Conservation (phyloP, 768 basidiomycete genomes). For the Mycena rebaudengoi region DNA sequence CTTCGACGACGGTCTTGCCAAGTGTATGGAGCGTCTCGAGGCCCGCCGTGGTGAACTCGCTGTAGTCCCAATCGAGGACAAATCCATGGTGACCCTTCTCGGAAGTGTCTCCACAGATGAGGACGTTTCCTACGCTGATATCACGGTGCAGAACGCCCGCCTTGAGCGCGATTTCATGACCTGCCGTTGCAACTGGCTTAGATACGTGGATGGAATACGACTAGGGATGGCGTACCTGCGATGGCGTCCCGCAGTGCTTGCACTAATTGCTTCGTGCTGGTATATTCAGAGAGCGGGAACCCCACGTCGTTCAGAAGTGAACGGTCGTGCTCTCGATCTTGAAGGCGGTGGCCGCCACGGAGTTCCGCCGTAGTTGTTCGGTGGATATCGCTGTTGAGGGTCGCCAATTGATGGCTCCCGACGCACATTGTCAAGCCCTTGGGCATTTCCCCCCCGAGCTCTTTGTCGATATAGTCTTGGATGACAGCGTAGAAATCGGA, state of each 20-base stretch:
- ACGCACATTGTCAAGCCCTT: neutral
- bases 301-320: neutral
- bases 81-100: too few species aligned
- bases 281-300: neutral
- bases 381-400: neutral
- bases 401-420: neutral
- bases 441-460: neutral
- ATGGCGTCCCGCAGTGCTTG: conserved; percentile 1
- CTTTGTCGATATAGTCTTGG: neutral
- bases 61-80: conserved; percentile 12
- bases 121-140: conserved; percentile 15
- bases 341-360: neutral
- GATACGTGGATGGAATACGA: neutral
- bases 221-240: neutral
- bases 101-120: neutral
- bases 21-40: neutral
- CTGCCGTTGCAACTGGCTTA: neutral
- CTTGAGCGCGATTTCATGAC: conserved; percentile 3
- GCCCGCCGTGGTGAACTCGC: neutral
- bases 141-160: conserved; percentile 21
- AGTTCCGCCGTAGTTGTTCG: conserved; percentile 3
- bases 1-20: neutral
- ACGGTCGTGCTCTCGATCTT: conserved; percentile 8
- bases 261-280: neutral
- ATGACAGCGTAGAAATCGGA: conserved; percentile 7